These are phyloP conservation scores for Seiridium cupressi DNA, from an alignment of 2,329 filamentous ascomycete genomes.

Conservation along the genomic window DNA sequence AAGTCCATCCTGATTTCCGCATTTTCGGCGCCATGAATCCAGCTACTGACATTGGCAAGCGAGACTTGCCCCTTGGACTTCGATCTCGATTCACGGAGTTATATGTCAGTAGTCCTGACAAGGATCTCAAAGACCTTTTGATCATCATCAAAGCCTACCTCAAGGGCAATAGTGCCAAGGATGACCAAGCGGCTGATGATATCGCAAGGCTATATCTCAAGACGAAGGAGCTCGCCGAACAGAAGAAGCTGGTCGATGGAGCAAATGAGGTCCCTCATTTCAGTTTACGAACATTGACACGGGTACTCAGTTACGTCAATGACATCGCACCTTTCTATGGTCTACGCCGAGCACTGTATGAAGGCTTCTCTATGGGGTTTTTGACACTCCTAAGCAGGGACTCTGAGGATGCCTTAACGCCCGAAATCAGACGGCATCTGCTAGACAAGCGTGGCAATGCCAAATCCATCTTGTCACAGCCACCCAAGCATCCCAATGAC, in stretches of 20 bases:
- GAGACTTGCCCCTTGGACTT: slow-evolving; percentile 85
- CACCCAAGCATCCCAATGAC: slow-evolving; percentile 74
- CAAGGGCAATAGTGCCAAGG: slow-evolving; percentile 66
- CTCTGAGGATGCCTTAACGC: slow-evolving; percentile 76
- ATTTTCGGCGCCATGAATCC: slow-evolving; percentile 99
- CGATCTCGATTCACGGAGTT: slow-evolving; percentile 93
- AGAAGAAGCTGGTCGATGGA: slow-evolving; percentile 87
- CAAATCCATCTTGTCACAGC: slow-evolving; percentile 72
- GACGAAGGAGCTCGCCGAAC: slow-evolving; percentile 76
- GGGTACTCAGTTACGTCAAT: slow-evolving; percentile 83
- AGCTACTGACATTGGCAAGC: slow-evolving; percentile 94
- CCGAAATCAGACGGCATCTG: slow-evolving; percentile 78
- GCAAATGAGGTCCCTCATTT: slow-evolving; percentile 96
- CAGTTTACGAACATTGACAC: slow-evolving; percentile 89
- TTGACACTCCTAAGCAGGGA: slow-evolving; percentile 80
- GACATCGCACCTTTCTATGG: slow-evolving; percentile 84
- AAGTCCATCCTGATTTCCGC: slow-evolving; percentile 88
- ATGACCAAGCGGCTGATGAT: slow-evolving; percentile 73
- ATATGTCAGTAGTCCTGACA: slow-evolving; percentile 89
- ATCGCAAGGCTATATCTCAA: slow-evolving; percentile 86
- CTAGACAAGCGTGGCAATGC: slow-evolving; percentile 68
- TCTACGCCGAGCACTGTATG: slow-evolving; percentile 80
- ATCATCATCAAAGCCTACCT: slow-evolving; percentile 89
- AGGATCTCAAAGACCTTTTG: slow-evolving; percentile 79
- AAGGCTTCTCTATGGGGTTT: slow-evolving; percentile 98